phyloP scores from a whole-genome alignment of 306 rosid species.

The Neltuma alba region DNA sequence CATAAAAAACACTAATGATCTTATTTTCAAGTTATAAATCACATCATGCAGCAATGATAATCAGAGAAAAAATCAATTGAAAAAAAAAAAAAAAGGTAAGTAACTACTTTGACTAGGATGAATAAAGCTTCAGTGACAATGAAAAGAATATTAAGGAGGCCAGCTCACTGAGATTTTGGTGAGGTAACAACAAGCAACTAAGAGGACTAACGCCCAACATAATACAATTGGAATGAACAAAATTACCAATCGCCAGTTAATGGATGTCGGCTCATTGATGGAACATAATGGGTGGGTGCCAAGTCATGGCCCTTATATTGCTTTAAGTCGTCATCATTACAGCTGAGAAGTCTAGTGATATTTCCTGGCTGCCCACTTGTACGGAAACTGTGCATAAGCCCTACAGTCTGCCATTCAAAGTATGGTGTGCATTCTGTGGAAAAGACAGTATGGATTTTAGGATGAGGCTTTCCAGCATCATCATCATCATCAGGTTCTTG shows the following conservation, averaged over 20 bases:
- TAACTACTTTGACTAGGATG: not conserved
- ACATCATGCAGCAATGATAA: slow-evolving; percentile 13
- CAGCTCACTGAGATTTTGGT: not conserved
- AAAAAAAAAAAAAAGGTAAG: not conserved
- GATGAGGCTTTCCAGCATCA: slow-evolving; percentile 49
- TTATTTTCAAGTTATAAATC: slow-evolving; percentile 9
- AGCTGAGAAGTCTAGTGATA: slow-evolving; percentile 93
- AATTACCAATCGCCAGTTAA: slow-evolving; percentile 95
- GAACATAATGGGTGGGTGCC: slow-evolving; percentile 98
- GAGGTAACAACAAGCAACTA: slow-evolving; percentile 23
- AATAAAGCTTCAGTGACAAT: slow-evolving; percentile 2
- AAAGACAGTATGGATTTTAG: slow-evolving; percentile 87
- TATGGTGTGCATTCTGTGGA: slow-evolving; percentile 90
- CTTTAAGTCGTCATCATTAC: slow-evolving; percentile 74
- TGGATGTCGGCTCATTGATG: slow-evolving; percentile 95
- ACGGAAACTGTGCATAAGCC: slow-evolving; percentile 88
- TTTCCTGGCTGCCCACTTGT: slow-evolving; percentile 94
- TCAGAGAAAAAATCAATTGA: slow-evolving; percentile 1
- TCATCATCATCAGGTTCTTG: slow-evolving; percentile 28
- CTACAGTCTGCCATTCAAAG: slow-evolving; percentile 99
- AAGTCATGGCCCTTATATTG: slow-evolving; percentile 79
- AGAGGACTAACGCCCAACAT: slow-evolving; percentile 5
- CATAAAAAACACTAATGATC: not conserved
- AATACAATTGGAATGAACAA: slow-evolving; percentile 13
- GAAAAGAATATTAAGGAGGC: not conserved